Evolutionary conservation across 192 early-diverging fungal genomes (phyloP), one percentile per base, ranked within the genome.

Genomic region (Linnemannia exigua): DNA sequence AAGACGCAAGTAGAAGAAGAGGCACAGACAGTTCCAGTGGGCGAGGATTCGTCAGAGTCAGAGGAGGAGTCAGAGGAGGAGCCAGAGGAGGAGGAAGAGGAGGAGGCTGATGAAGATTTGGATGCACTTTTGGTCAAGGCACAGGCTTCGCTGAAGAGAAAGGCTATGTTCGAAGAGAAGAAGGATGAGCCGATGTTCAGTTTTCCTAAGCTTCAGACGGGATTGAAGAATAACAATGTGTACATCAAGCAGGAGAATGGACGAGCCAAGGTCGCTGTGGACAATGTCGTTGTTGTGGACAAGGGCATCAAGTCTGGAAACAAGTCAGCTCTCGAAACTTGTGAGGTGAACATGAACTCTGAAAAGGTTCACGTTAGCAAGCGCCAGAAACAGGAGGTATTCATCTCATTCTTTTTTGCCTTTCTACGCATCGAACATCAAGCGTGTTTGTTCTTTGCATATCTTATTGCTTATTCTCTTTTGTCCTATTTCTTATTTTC

Each of bases 201-300:
- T 67, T 81, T 90, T 47, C 88, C 90, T 14, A 90, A 87, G 72
- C 69, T 91, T 9, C 70, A 91, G 50, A 58, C 87, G 20, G 88
- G 88, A 66, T 67, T 91, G 7, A 74, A 87, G 19, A 61, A 82
- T 19, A 66, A 88, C 5, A 69, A 87, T 12, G 61, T 80, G 4
- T 91, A 91, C 69, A 82, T 89, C 46, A 75, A 76, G 46, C 70
- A 82, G 50, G 67, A 88, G 15, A 74, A 77, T 19, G 63, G 48
- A 8, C 44, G 61, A 69, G 89, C 78, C 0, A 87, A 83, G 73
- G 72, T 90, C 8, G 71, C 74, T 15, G 25, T 69, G 51, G 79
- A 81, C 19, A 52, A 79, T 2, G 84, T 89, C 11, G 76, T 75
- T 2, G 73, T 90, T 2, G 84, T 89, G 11, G 78, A 87, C 16